Evolutionary conservation across 495 filamentous ascomycete genomes (phyloP).

Genomic region (Penicillium odoratum): DNA sequence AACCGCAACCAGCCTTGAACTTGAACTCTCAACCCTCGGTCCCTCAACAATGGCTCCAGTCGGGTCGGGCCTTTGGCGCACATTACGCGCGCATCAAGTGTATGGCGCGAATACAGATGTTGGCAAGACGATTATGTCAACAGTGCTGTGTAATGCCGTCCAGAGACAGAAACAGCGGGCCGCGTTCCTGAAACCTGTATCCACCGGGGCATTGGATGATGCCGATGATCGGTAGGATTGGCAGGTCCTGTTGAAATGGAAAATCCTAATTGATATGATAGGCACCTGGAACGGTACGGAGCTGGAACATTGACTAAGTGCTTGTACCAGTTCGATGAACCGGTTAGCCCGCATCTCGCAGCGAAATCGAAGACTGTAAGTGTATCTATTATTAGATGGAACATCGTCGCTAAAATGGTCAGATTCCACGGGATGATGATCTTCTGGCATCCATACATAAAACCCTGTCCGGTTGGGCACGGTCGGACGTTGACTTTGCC

Average conservation of each 20-base stretch:
- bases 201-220: constrained; percentile 65
- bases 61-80: constrained; percentile 58
- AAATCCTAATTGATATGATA: constrained; percentile 20
- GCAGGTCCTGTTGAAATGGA: neutral
- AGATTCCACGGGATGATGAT: constrained; percentile 48
- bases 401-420: constrained; percentile 9
- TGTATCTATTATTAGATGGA: neutral
- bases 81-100: constrained; percentile 64
- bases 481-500: constrained; percentile 39
- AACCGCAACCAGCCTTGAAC: constrained; percentile 11
- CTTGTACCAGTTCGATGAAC: constrained; percentile 67
- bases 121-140: constrained; percentile 75
- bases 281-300: constrained; percentile 59
- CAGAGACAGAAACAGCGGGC: constrained; percentile 47
- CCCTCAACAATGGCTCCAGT: constrained; percentile 35
- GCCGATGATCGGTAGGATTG: constrained; percentile 61
- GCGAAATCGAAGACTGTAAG: constrained; percentile 43
- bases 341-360: constrained; percentile 74
- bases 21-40: constrained; percentile 2
- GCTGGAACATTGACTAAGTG: constrained; percentile 53
- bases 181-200: constrained; percentile 73
- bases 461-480: constrained; percentile 46
- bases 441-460: constrained; percentile 47
- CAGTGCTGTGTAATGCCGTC: constrained; percentile 64
- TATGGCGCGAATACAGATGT: constrained; percentile 82